These are phyloP conservation scores for Paramecium caudatum DNA, from an alignment of 73 alveolate genomes.

Conservation along the genomic window DNA sequence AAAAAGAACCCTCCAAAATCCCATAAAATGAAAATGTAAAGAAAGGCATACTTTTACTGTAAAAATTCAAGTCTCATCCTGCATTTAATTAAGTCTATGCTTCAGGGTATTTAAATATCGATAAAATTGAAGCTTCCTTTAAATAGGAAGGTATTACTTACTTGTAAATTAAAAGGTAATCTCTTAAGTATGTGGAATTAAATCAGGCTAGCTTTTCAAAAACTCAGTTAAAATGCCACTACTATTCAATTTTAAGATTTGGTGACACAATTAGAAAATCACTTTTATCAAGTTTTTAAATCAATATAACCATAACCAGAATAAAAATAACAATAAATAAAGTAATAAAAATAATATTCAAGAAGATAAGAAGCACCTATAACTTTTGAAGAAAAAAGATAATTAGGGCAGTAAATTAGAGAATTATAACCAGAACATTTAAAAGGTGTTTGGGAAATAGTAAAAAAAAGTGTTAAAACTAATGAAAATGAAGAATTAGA, in stretches of 20 bases:
- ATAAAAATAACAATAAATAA: background rate
- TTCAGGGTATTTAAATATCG: slow-evolving; percentile 37
- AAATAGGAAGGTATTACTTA: slow-evolving; percentile 56
- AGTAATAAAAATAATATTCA: background rate
- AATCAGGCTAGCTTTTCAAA: slow-evolving; percentile 33
- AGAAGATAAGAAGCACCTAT: slow-evolving; percentile 57
- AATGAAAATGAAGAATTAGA: slow-evolving; percentile 82
- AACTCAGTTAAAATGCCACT: background rate
- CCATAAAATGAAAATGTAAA: slow-evolving; percentile 44
- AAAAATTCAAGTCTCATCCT: slow-evolving; percentile 31
- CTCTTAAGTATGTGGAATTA: slow-evolving; percentile 16
- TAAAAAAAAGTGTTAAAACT: slow-evolving; percentile 13
- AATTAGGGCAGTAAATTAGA: slow-evolving; percentile 63
- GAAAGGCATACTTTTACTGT: background rate
- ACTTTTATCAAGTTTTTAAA: background rate
- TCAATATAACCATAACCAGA: background rate
- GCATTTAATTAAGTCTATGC: slow-evolving; percentile 27
- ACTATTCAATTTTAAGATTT: background rate
- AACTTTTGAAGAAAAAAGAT: slow-evolving; percentile 67
- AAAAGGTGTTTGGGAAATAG: slow-evolving; percentile 77
- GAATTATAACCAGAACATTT: slow-evolving; percentile 67
- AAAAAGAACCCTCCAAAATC: background rate
- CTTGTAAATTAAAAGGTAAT: slow-evolving; percentile 56
- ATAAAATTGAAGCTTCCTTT: slow-evolving; percentile 50
- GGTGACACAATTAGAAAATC: slow-evolving; percentile 2